A percentile compares a stretch with the other conserved stretches of the same genome.
phyloP scores from a whole-genome alignment of 805 yeast genomes.

The Kazachstania viticola region DNA sequence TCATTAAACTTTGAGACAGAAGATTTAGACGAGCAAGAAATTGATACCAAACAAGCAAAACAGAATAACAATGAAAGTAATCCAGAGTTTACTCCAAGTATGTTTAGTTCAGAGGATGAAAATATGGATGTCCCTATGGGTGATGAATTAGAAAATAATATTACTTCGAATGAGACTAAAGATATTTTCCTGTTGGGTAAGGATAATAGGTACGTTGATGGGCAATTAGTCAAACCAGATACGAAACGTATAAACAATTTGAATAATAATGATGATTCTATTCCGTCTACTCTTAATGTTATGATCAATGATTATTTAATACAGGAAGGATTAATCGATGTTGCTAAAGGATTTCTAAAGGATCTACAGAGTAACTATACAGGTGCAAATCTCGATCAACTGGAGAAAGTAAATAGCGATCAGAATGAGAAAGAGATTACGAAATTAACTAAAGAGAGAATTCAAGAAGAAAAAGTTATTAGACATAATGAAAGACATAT shows the following conservation, averaged over 20 bases:
- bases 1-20: slow-evolving; percentile 18
- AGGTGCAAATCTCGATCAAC: not conserved
- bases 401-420: not conserved
- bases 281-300: slow-evolving; percentile 19
- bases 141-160: not conserved
- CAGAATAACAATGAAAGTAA: slow-evolving; percentile 4
- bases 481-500: slow-evolving; percentile 23
- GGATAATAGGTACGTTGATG: slow-evolving; percentile 12
- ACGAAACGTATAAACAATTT: slow-evolving; percentile 13
- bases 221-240: slow-evolving; percentile 13
- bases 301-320: slow-evolving; percentile 35
- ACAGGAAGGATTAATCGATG: slow-evolving; percentile 47
- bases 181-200: slow-evolving; percentile 6
- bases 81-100: not conserved
- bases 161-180: not conserved
- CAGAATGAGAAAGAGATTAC: slow-evolving; percentile 11
- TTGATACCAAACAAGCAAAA: slow-evolving; percentile 1
- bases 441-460: slow-evolving; percentile 8
- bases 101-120: not conserved
- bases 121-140: slow-evolving; percentile 1
- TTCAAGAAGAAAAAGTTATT: slow-evolving; percentile 8
- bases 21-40: slow-evolving; percentile 7
- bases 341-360: slow-evolving; percentile 37
- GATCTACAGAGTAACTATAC: slow-evolving; percentile 30
- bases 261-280: slow-evolving; percentile 17